These are phyloP conservation scores for Trichoderma arundinaceum DNA, from an alignment of 2,329 filamentous ascomycete genomes.

Conservation along the genomic window DNA sequence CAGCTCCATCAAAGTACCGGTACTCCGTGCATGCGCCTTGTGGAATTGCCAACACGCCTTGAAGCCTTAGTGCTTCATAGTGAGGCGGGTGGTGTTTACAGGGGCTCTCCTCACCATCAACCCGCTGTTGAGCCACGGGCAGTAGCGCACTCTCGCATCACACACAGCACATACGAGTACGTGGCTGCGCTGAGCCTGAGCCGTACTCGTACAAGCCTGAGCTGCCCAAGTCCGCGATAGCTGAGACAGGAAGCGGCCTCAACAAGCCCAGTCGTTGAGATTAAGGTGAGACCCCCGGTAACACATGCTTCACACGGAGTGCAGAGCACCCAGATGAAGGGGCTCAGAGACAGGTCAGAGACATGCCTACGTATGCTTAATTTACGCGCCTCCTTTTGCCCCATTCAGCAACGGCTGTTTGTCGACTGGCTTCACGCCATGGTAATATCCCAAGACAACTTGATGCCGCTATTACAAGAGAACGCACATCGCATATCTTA, in stretches of 20 bases:
- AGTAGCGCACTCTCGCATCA: constrained; percentile 2
- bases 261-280: constrained; percentile 28
- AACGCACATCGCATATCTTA: constrained; percentile 17
- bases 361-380: constrained; percentile 32
- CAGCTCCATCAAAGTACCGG: constrained; percentile 11
- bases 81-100: constrained; percentile 27
- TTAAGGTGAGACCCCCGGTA: constrained; percentile 26
- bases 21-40: neutral
- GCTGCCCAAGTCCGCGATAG: constrained; percentile 8
- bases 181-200: constrained; percentile 19
- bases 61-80: constrained; percentile 17
- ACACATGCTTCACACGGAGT: constrained; percentile 4
- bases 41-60: constrained; percentile 9
- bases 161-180: constrained; percentile 16
- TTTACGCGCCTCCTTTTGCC: constrained; percentile 20
- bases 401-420: constrained; percentile 1
- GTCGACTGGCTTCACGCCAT: constrained; percentile 28
- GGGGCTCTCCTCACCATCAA: constrained; percentile 14
- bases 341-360: constrained; percentile 25
- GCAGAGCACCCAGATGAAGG: constrained; percentile 19
- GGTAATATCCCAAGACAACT: constrained; percentile 20
- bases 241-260: constrained; percentile 26
- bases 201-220: constrained; percentile 20
- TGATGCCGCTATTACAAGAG: constrained; percentile 1
- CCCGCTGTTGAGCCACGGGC: neutral